Percentiles rank a stretch among this genome's conserved stretches.
Conservation (phyloP, 441 rosid species). For the Jatropha podagrica region DNA sequence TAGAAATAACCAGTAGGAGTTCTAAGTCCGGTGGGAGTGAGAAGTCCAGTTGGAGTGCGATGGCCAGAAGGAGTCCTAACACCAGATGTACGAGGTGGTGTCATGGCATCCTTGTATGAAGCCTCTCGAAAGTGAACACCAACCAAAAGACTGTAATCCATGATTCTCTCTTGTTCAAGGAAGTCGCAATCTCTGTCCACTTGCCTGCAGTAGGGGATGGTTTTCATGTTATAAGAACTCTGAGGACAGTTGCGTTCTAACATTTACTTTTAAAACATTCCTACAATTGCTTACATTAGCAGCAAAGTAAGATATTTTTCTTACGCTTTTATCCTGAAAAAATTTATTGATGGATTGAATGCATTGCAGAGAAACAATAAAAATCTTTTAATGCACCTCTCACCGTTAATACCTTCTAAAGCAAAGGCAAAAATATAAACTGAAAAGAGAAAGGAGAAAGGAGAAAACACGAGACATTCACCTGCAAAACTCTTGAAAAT, state of each 20-base stretch:
- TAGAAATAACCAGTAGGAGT: slow-evolving; percentile 54
- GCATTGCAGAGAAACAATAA: neutral
- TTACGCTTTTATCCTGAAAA: neutral
- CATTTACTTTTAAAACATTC: neutral
- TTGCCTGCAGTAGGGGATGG: slow-evolving; percentile 53
- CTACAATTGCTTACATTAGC: neutral
- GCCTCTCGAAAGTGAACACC: slow-evolving; percentile 85
- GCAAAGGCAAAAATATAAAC: neutral
- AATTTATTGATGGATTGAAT: neutral
- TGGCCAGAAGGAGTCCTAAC: slow-evolving; percentile 29
- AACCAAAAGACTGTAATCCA: slow-evolving; percentile 93
- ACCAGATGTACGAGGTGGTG: slow-evolving; percentile 48
- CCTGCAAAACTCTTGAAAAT: slow-evolving; percentile 98
- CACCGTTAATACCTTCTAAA: neutral
- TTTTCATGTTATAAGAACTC: neutral
- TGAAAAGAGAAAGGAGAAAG: neutral
- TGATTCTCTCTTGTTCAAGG: slow-evolving; percentile 90
- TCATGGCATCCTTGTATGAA: slow-evolving; percentile 39
- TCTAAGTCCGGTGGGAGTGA: slow-evolving; percentile 40
- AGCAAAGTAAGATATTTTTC: neutral
- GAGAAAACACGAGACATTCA: slow-evolving; percentile 20
- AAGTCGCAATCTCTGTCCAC: slow-evolving; percentile 93
- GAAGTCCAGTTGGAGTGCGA: slow-evolving; percentile 25
- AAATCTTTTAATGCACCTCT: neutral
- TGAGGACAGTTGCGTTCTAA: neutral